Evolutionary conservation across 2,329 filamentous ascomycete genomes (phyloP).

Genomic region (Colletotrichum higginsianum): DNA sequence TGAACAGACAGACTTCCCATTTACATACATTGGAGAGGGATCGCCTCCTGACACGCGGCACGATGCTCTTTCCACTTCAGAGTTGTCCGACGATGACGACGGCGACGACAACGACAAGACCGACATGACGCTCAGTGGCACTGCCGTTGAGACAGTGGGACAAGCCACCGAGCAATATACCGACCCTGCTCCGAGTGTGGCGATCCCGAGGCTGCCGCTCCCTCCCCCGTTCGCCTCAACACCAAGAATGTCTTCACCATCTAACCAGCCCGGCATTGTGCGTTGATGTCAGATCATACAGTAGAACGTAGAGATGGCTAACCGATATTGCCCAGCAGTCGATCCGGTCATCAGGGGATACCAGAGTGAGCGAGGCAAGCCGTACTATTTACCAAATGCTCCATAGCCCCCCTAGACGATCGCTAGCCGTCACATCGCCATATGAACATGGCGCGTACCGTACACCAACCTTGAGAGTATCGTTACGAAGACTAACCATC

Average conservation of each 20-base stretch:
- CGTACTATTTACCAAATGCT: neutral
- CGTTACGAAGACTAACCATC: slow-evolving; percentile 44
- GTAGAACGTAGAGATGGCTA: neutral
- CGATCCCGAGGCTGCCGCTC: slow-evolving; percentile 47
- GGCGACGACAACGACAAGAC: neutral
- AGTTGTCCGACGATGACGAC: neutral
- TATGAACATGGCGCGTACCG: neutral
- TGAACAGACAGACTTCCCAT: neutral
- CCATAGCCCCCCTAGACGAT: neutral
- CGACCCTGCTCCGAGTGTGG: neutral
- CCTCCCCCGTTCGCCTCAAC: slow-evolving; percentile 44
- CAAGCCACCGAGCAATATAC: neutral
- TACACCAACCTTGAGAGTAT: neutral
- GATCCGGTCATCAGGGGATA: neutral
- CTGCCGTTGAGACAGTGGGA: neutral
- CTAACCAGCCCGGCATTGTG: slow-evolving; percentile 1
- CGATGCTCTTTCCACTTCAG: neutral
- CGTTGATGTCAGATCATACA: neutral
- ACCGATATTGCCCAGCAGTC: neutral
- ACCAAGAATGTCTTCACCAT: slow-evolving; percentile 4
- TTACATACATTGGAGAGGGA: neutral
- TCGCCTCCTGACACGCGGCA: too few relatives aligned
- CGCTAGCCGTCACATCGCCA: neutral
- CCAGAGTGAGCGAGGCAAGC: neutral
- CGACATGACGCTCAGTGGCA: neutral